These are phyloP conservation scores for Fusarium napiforme DNA, from an alignment of 2,329 filamentous ascomycete species.

Conservation along the genomic window DNA sequence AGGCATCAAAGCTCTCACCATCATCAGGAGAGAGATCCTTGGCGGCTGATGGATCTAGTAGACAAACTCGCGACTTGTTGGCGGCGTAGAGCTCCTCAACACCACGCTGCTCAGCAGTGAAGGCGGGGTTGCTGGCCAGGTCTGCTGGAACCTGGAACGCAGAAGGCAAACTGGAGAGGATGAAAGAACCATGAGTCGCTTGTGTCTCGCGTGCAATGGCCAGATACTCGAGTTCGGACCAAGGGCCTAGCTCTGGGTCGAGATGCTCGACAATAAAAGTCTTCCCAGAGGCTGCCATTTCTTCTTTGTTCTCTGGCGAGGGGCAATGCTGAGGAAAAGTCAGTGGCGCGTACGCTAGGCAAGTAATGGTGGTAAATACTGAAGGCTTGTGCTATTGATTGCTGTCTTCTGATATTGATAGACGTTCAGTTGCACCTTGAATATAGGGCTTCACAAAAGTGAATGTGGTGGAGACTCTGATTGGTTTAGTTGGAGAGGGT, in stretches of 20 bases:
- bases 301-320: constrained; percentile 30
- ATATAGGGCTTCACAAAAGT: constrained; percentile 13
- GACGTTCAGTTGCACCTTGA: background rate
- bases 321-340: constrained; percentile 6
- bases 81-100: constrained; percentile 85
- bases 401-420: constrained; percentile 1
- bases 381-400: background rate
- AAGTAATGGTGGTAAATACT: constrained; percentile 16
- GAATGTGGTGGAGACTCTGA: constrained; percentile 22
- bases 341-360: constrained; percentile 14
- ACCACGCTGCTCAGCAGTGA: constrained; percentile 78
- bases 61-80: constrained; percentile 81
- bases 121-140: constrained; percentile 66
- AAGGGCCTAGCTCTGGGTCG: constrained; percentile 90
- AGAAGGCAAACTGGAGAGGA: constrained; percentile 82
- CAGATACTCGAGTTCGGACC: constrained; percentile 93
- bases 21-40: constrained; percentile 87
- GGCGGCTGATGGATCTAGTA: constrained; percentile 86
- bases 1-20: constrained; percentile 84
- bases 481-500: constrained; percentile 28
- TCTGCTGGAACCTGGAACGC: constrained; percentile 72
- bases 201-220: constrained; percentile 86
- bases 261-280: constrained; percentile 97
- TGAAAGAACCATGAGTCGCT: constrained; percentile 73
- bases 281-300: constrained; percentile 62